These are phyloP conservation scores for Nymphaea thermarum DNA, from an alignment of 164 flowering plant genomes.

Conservation along the genomic window DNA sequence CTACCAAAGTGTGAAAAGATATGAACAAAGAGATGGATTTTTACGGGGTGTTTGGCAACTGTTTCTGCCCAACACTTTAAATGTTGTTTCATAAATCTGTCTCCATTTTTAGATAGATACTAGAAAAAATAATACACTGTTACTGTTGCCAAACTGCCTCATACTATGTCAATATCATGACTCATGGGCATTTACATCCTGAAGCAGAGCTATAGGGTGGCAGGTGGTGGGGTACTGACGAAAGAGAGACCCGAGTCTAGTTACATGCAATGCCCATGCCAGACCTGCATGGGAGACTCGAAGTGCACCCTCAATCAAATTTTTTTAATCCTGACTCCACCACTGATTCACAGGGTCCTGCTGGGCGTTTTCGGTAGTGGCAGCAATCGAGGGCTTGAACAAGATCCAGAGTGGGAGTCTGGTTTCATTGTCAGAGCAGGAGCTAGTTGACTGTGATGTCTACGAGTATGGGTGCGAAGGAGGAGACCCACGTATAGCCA, in stretches of 20 bases:
- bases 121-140: no score
- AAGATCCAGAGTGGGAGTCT: slow-evolving; percentile 11
- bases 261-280: background rate
- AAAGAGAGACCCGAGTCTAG: background rate
- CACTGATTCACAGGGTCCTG: slow-evolving; percentile 13
- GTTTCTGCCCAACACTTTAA: no score
- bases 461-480: slow-evolving; percentile 14
- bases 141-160: no score
- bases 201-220: background rate
- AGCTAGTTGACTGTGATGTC: slow-evolving; percentile 23
- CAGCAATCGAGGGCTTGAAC: slow-evolving; percentile 16
- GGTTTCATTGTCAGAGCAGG: slow-evolving; percentile 22
- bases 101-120: no score
- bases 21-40: no score
- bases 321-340: background rate
- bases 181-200: background rate
- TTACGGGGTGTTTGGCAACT: no score
- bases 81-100: no score
- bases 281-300: background rate
- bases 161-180: background rate
- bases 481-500: slow-evolving; percentile 12
- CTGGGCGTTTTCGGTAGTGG: slow-evolving; percentile 25
- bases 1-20: no score
- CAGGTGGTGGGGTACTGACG: background rate
- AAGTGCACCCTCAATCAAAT: background rate